Evolutionary conservation across 164 flowering plant genomes (phyloP), one percentile per base, ranked within the genome.

Genomic region (Nymphaea colorata): DNA sequence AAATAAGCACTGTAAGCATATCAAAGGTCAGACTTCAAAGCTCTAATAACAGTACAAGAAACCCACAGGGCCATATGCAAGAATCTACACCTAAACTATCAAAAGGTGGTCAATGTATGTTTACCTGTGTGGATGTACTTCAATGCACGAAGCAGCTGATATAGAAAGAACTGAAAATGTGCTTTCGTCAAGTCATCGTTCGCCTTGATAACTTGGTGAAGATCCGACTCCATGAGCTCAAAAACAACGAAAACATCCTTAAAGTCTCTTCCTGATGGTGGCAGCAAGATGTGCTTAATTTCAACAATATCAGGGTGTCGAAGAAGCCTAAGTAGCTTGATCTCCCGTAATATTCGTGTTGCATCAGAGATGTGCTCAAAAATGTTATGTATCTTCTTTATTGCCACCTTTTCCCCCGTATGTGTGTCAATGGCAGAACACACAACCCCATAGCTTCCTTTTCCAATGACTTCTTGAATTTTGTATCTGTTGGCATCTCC

Each of bases 171-270:
- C 78, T 89, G 98, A 76, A 88, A 84, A 66, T 92, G 98, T 69
- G 89, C 96, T 61, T 74, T 65, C 1, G 98, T 92, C 82, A 92
- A 79, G 75, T 88, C 90, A 79, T 86, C 91, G 81, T 91, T 91
- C 64, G 95, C 97, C 74, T 91, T 91, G 66, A 91, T 89, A 66
- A 91, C 95, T 80, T 87, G 95, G 73, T 91, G 97, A 55, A 91
- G 88, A 81, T 91, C 95, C 41, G 97, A 91, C 68, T 91, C 97
- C 97, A 91, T 91, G 45, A 91, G 86, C 82, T 91, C 97, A 84
- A 91, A 91, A 73, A 91, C 93, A 67, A 91, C 94, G 81, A 83
- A 90, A 73, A 90, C 83, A 81, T 90, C 97, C 71, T 86, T 88
- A 47, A 90, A 90, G 17, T 87, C 97, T 71, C 91, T 83, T 68